Evolutionary conservation across 495 filamentous ascomycete genomes (phyloP).

Genomic region (Umbilicaria muhlenbergii): DNA sequence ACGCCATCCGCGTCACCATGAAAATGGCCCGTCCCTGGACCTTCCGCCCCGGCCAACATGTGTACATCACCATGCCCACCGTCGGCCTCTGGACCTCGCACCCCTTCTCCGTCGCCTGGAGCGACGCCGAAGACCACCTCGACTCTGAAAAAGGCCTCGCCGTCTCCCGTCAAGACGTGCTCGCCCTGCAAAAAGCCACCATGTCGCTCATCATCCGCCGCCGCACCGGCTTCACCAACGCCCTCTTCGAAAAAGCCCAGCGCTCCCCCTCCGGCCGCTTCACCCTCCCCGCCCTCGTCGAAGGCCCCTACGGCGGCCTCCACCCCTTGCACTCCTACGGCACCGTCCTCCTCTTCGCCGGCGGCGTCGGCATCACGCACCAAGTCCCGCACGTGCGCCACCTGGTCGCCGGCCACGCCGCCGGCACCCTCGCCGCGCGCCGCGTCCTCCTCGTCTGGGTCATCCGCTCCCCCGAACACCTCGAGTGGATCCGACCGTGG

Average conservation of each 20-base stretch:
- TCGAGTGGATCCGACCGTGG: slow-evolving; percentile 89
- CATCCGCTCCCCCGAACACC: slow-evolving; percentile 68
- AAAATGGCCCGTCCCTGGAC: slow-evolving; percentile 59
- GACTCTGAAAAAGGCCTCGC: slow-evolving; percentile 29
- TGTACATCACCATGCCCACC: slow-evolving; percentile 67
- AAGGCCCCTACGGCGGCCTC: slow-evolving; percentile 78
- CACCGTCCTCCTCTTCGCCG: slow-evolving; percentile 76
- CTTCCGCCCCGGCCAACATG: slow-evolving; percentile 73
- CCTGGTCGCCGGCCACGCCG: slow-evolving; percentile 55
- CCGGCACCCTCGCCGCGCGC: slow-evolving; percentile 63
- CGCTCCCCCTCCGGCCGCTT: slow-evolving; percentile 22
- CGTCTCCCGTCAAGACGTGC: slow-evolving; percentile 21
- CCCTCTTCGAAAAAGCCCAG: slow-evolving; percentile 39
- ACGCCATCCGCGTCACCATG: slow-evolving; percentile 69
- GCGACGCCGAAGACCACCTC: slow-evolving; percentile 27
- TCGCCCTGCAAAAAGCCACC: slow-evolving; percentile 32
- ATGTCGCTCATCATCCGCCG: slow-evolving; percentile 71
- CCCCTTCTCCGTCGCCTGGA: slow-evolving; percentile 90
- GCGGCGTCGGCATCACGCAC: slow-evolving; percentile 88
- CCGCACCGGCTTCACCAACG: slow-evolving; percentile 75
- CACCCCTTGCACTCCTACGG: slow-evolving; percentile 81
- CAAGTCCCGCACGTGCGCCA: slow-evolving; percentile 79
- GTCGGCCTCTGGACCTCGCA: slow-evolving; percentile 74
- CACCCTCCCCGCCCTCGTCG: slow-evolving; percentile 46
- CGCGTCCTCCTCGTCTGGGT: slow-evolving; percentile 79